These are phyloP conservation scores for Delitschia confertaspora DNA, from an alignment of 495 filamentous ascomycete species.

Conservation along the genomic window DNA sequence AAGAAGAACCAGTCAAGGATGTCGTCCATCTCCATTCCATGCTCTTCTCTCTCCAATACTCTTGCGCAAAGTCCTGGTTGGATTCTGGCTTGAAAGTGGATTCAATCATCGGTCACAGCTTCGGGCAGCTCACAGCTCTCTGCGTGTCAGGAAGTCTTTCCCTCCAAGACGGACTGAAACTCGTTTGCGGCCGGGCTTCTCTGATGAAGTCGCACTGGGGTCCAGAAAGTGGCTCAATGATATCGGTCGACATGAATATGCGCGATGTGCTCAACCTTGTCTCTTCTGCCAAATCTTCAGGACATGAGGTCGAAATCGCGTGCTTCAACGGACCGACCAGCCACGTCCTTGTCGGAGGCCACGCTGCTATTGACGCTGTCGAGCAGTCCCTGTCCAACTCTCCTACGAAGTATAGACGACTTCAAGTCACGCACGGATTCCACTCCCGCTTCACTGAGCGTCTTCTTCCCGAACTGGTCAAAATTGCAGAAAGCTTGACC, in stretches of 20 bases:
- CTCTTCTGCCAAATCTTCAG: background rate
- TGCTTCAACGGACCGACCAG: constrained; percentile 2
- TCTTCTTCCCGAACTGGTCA: background rate
- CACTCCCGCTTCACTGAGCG: constrained; percentile 12
- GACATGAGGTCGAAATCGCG: background rate
- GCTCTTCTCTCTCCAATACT: constrained; percentile 9
- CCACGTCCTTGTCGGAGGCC: background rate
- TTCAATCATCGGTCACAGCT: constrained; percentile 31
- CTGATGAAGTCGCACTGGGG: constrained; percentile 7
- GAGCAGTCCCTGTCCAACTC: background rate
- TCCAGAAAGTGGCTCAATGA: constrained; percentile 1
- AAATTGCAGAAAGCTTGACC: background rate
- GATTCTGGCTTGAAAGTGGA: constrained; percentile 3
- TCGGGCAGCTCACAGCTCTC: constrained; percentile 9
- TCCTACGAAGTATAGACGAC: background rate
- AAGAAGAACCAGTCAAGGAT: background rate
- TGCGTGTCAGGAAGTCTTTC: constrained; percentile 4
- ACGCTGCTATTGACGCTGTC: background rate
- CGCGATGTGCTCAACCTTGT: background rate
- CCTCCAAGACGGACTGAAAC: constrained; percentile 3
- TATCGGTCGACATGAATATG: background rate
- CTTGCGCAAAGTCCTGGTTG: constrained; percentile 9
- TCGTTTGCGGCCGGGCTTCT: constrained; percentile 4
- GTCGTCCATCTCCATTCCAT: constrained; percentile 1
- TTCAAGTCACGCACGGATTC: constrained; percentile 7